These are phyloP conservation scores for Schwanniomyces sp. DNA, from an alignment of 805 yeast species.

Conservation along the genomic window DNA sequence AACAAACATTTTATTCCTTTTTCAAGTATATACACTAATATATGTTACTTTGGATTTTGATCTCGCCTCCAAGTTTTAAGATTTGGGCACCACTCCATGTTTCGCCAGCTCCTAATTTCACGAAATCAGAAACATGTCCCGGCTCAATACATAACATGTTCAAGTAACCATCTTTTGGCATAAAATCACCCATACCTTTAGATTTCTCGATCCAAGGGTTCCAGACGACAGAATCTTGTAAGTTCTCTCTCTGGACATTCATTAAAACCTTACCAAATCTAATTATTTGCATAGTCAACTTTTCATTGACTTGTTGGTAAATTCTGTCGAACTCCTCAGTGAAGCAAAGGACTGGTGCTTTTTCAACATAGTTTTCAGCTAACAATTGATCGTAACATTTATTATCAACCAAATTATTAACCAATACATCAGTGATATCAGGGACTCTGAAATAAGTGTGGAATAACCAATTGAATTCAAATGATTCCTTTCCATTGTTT, in stretches of 20 bases:
- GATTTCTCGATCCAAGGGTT: slow-evolving; percentile 92
- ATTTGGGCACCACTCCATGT: slow-evolving; percentile 75
- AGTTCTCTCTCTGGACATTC: slow-evolving; percentile 61
- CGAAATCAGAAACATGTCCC: slow-evolving; percentile 77
- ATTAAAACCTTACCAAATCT: slow-evolving; percentile 70
- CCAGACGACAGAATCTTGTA: slow-evolving; percentile 86
- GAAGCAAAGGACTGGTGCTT: slow-evolving; percentile 71
- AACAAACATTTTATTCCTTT: not conserved
- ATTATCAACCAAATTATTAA: slow-evolving; percentile 76
- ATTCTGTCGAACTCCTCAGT: slow-evolving; percentile 83
- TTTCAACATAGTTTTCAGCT: slow-evolving; percentile 60
- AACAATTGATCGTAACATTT: slow-evolving; percentile 75
- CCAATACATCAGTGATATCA: slow-evolving; percentile 76
- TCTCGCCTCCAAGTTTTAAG: slow-evolving; percentile 56
- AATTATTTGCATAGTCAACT: slow-evolving; percentile 63
- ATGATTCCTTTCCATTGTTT: slow-evolving; percentile 62
- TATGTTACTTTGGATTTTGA: slow-evolving; percentile 57
- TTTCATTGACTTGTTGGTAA: slow-evolving; percentile 59
- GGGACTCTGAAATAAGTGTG: slow-evolving; percentile 80
- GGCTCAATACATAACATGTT: slow-evolving; percentile 95
- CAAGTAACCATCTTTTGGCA: slow-evolving; percentile 79
- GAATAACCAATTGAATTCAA: slow-evolving; percentile 92
- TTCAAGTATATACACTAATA: slow-evolving; percentile 15
- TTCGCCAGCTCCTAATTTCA: slow-evolving; percentile 64
- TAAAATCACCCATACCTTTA: slow-evolving; percentile 82